These are phyloP conservation scores for Didymella sp. DNA, from an alignment of 2,329 filamentous ascomycete genomes.

Conservation along the genomic window DNA sequence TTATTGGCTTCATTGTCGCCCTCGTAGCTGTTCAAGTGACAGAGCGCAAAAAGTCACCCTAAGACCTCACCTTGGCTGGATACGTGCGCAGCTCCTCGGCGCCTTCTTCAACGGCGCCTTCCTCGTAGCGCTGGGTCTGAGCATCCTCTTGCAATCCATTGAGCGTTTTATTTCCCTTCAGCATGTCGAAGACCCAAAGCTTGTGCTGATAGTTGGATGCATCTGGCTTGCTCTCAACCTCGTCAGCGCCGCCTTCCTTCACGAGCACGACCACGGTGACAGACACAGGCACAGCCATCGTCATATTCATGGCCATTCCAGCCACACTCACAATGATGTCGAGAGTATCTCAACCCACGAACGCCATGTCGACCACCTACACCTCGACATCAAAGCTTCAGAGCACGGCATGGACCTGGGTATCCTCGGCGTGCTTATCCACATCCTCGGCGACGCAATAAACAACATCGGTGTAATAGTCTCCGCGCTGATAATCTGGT, in stretches of 20 bases:
- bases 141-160: slow-evolving; percentile 75
- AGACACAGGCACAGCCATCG: slow-evolving; percentile 41
- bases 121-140: slow-evolving; percentile 73
- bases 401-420: slow-evolving; percentile 63
- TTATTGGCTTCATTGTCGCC: slow-evolving; percentile 73
- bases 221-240: slow-evolving; percentile 72
- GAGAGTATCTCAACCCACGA: slow-evolving; percentile 31
- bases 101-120: slow-evolving; percentile 84
- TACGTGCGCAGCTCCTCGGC: slow-evolving; percentile 73
- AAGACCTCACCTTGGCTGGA: slow-evolving; percentile 75
- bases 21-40: slow-evolving; percentile 67
- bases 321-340: slow-evolving; percentile 26
- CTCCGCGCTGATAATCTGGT: slow-evolving; percentile 73
- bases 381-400: slow-evolving; percentile 32
- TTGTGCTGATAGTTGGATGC: slow-evolving; percentile 73
- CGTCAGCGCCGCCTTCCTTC: slow-evolving; percentile 69
- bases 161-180: slow-evolving; percentile 70
- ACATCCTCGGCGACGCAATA: slow-evolving; percentile 74
- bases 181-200: slow-evolving; percentile 66
- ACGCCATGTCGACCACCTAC: slow-evolving; percentile 38
- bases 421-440: slow-evolving; percentile 73
- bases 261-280: slow-evolving; percentile 57
- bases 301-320: slow-evolving; percentile 1
- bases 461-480: slow-evolving; percentile 80
- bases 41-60: slow-evolving; percentile 63